Evolutionary conservation across 805 yeast species (phyloP).

Genomic region (Cephaloascus fragrans): DNA sequence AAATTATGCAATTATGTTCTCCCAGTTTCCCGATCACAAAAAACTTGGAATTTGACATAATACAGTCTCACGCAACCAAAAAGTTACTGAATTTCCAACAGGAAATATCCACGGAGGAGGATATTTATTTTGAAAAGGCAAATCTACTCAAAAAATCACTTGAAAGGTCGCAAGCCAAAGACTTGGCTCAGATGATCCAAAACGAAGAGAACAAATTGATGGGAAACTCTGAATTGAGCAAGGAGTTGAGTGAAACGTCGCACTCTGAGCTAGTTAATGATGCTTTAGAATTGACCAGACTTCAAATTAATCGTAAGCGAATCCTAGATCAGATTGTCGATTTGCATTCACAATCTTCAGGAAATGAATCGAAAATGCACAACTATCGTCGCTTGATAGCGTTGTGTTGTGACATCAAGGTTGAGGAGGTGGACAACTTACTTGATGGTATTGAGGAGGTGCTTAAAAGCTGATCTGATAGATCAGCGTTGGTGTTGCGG

Average conservation of each 20-base stretch:
- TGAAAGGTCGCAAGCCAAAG: conserved; percentile 17
- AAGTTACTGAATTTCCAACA: conserved; percentile 11
- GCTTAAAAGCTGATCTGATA: not conserved
- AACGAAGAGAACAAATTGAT: conserved; percentile 7
- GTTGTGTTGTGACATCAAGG: conserved; percentile 63
- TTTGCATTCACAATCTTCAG: conserved; percentile 23
- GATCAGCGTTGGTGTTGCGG: too few relatives aligned
- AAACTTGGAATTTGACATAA: conserved; percentile 5
- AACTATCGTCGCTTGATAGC: conserved; percentile 76
- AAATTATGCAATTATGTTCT: conserved; percentile 9
- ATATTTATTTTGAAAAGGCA: conserved; percentile 7
- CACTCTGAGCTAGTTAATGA: not conserved
- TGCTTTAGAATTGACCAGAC: conserved; percentile 23
- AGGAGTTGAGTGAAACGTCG: not conserved
- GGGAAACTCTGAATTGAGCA: not conserved
- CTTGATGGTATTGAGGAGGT: conserved; percentile 63
- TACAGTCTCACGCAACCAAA: not conserved
- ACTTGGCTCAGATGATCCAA: conserved; percentile 18
- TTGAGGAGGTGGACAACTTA: conserved; percentile 72
- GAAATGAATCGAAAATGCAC: conserved; percentile 45
- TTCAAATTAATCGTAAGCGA: conserved; percentile 41
- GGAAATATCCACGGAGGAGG: conserved; percentile 7
- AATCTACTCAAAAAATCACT: conserved; percentile 9
- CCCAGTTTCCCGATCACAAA: conserved; percentile 4
- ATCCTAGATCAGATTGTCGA: conserved; percentile 39